Evolutionary conservation across 805 yeast genomes (phyloP), one percentile per base, ranked within the genome.

Genomic region (Schwanniomyces occidentalis): DNA sequence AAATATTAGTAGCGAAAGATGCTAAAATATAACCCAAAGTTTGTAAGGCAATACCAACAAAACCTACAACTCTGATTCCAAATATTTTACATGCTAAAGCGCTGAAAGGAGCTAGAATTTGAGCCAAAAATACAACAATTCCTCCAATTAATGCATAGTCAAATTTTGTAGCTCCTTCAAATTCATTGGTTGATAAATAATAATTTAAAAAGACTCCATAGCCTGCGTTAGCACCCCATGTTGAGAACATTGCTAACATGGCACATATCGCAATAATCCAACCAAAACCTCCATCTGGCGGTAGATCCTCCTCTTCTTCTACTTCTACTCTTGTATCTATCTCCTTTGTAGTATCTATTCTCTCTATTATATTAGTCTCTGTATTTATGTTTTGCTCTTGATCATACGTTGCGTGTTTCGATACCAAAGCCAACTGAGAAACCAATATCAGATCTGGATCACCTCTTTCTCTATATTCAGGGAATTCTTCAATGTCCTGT

Each of bases 181-280:
- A 77, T 2, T 48, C 47, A 14, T 46, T 30, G 17, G 40, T 51
- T 43, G 42, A 43, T 8, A 73, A 44, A 45, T 78, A 80, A 49
- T 71, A 75, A 23, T 70, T 61, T 35, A 78, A 73, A 48, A 75
- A 80, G 4, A 77, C 76, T 17, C 84, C 85, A 54, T 62, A 80
- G 2, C 76, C 63, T 25, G 79, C 75, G 37, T 75, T 74, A 58
- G 78, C 64, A 12, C 86, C 86, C 71, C 75, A 79, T 0, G 81
- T 72, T 38, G 73, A 45, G 52, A 46, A 71, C 48, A 66, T 65
- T 51, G 51, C 65, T 12, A 72, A 57, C 58, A 74, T 69, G 0
- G 67, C 64, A 13, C 74, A 76, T 3, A 75, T 54, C 0, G 78
- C 78, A 4, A 69, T 65, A 53, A 80, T 62, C 63, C 84, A 82